Percentiles rank a stretch among this genome's conserved stretches.
phyloP scores from a whole-genome alignment of 768 basidiomycete genomes.

The Sistotremastrum suecicum region DNA sequence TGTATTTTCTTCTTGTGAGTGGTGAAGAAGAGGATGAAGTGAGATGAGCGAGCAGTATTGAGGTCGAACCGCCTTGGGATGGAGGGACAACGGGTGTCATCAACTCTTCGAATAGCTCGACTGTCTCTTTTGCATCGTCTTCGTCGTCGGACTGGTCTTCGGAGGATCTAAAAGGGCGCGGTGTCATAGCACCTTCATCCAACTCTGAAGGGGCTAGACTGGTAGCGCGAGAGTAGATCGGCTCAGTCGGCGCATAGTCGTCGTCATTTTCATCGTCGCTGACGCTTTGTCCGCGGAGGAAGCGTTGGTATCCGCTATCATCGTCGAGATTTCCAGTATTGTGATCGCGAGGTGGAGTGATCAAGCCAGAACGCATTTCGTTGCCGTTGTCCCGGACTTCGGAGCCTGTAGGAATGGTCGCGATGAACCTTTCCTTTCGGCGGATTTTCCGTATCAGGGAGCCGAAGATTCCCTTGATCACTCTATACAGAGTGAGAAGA shows the following conservation, averaged over 20 bases:
- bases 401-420: not conserved
- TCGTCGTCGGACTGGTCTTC: conserved; percentile 10
- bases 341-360: not conserved
- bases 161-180: conserved; percentile 10
- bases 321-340: conserved; percentile 13
- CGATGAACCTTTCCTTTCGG: not conserved
- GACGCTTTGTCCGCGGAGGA: conserved; percentile 43
- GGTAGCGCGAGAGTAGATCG: not conserved
- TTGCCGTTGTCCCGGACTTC: not conserved
- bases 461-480: no score
- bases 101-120: conserved; percentile 41
- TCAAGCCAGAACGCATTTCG: not conserved
- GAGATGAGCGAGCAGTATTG: conserved; percentile 44
- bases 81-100: conserved; percentile 15
- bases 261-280: conserved; percentile 33
- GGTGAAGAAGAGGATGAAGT: conserved; percentile 26
- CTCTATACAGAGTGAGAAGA: no score
- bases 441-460: no score
- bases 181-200: conserved; percentile 11
- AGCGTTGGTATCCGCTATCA: conserved; percentile 35
- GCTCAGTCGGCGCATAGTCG: conserved; percentile 16
- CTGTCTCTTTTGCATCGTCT: conserved; percentile 27
- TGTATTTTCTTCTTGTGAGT: conserved; percentile 35
- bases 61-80: conserved; percentile 20
- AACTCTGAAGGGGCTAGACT: not conserved